Base-by-base conservation (phyloP, 371 early-diverging fungal genomes). In the Rhizomucor pusillus region DNA sequence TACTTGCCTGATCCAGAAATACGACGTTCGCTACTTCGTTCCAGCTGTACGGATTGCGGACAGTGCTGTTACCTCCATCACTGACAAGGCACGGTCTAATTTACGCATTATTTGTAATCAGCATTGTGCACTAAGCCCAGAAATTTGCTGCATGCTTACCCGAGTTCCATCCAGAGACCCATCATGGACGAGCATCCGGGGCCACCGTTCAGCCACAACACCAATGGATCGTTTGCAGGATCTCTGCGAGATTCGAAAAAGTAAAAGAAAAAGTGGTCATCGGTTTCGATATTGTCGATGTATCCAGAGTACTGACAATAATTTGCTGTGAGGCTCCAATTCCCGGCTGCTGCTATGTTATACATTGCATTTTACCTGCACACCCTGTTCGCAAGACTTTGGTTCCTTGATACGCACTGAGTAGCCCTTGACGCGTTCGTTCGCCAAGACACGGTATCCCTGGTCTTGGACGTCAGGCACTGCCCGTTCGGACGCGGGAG, bases 151-250 rank as follows among this genome's bases (percentile, higher is more conserved):
- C 2, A 23, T 45, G 23, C 47, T 19, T 24, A 61, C 67, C 71
- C 92, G 41, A 89, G 75, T 63, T 92, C 92, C 83, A 90, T 90
- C 77, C 91, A 84, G 43, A 88, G 74, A 36, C 92, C 91, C 37
- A 88, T 84, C 55, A 85, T 67, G 6, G 86, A 86, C 13, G 85
- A 82, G 62, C 90, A 90, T 1, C 93, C 92, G 5, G 91, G 90
- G 12, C 92, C 93, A 25, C 91, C 92, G 33, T 85, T 82, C 56
- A 89, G 60, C 88, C 89, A 89, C 22, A 90, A 74, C n/a, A 92
- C 82, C 45, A 90, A 59, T 4, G 90, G 87, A 5, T 91, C 92
- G 23, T 86, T 88, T 5, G 61, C 64, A 3, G 90, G 88, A n/a
- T 79, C 62, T 56, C 69, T 67, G 34, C 89, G 86, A 4, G 89